These are phyloP conservation scores for Salix dunnii DNA, from an alignment of 345 rosid species.

Conservation along the genomic window DNA sequence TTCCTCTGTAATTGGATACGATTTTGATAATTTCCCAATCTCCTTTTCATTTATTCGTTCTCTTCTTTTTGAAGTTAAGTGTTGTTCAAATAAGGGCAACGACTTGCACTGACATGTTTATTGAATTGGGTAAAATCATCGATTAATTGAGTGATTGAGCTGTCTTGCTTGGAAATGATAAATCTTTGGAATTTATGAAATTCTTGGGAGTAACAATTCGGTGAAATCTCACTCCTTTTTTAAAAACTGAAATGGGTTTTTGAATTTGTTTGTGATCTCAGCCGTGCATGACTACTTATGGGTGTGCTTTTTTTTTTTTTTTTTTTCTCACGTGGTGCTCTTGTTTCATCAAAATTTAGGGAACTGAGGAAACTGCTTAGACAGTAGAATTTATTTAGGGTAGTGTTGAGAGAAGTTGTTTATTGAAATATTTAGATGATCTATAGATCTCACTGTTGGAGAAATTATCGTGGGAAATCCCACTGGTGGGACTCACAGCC, in stretches of 20 bases:
- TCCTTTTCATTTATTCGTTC: neutral
- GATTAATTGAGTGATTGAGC: neutral
- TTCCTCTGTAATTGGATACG: neutral
- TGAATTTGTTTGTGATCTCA: neutral
- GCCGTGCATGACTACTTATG: neutral
- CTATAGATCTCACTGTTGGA: neutral
- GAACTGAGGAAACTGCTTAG: neutral
- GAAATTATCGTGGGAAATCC: neutral
- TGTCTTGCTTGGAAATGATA: neutral
- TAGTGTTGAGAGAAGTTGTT: neutral
- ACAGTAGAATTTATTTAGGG: neutral
- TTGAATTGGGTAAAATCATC: neutral
- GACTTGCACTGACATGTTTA: neutral
- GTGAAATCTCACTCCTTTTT: neutral
- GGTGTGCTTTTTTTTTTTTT: neutral
- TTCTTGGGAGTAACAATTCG: neutral
- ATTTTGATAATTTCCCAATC: neutral
- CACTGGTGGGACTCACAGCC: neutral
- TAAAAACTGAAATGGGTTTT: neutral
- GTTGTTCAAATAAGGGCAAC: neutral
- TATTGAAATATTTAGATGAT: neutral
- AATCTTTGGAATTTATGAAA: neutral
- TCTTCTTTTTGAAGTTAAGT: neutral
- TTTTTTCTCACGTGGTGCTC: neutral
- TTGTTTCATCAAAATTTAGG: neutral